Conservation (phyloP, 2,329 filamentous ascomycete genomes). For the Graphiopsis chlorocephala region DNA sequence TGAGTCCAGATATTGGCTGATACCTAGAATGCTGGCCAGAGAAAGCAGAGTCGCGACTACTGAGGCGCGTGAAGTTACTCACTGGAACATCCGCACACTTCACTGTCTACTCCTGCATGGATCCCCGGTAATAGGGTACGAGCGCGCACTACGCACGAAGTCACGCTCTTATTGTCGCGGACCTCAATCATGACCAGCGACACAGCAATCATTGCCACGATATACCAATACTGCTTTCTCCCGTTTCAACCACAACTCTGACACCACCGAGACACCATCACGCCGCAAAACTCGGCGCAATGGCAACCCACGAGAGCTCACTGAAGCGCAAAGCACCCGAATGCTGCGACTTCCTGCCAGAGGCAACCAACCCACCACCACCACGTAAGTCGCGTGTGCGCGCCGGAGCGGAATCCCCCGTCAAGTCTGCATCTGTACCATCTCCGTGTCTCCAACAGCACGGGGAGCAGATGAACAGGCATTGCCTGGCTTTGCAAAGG, state of each 20-base stretch:
- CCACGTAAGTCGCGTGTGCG: neutral
- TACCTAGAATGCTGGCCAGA: neutral
- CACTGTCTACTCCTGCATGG: neutral
- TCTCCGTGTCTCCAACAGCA: neutral
- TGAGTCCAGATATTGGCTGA: neutral
- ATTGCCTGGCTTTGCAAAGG: too few species aligned
- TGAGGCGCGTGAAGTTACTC: too few species aligned
- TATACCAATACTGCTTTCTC: neutral
- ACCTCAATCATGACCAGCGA: neutral
- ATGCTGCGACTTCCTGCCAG: too few species aligned
- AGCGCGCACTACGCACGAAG: neutral
- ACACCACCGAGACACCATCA: neutral
- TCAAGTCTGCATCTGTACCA: slow-evolving; percentile 8
- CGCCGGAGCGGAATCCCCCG: neutral
- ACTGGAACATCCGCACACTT: neutral
- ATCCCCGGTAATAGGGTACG: neutral
- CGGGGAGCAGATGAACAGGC: neutral
- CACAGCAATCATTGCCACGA: neutral
- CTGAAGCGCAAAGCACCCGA: neutral
- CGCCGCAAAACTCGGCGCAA: neutral
- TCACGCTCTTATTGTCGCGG: neutral
- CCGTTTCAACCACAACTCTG: neutral
- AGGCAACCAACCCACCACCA: neutral
- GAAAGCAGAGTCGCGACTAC: too few species aligned
- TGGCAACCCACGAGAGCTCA: too few species aligned